phyloP scores from a whole-genome alignment of 2,329 filamentous ascomycete species.

The Cladosporium austrohemisphaericum region DNA sequence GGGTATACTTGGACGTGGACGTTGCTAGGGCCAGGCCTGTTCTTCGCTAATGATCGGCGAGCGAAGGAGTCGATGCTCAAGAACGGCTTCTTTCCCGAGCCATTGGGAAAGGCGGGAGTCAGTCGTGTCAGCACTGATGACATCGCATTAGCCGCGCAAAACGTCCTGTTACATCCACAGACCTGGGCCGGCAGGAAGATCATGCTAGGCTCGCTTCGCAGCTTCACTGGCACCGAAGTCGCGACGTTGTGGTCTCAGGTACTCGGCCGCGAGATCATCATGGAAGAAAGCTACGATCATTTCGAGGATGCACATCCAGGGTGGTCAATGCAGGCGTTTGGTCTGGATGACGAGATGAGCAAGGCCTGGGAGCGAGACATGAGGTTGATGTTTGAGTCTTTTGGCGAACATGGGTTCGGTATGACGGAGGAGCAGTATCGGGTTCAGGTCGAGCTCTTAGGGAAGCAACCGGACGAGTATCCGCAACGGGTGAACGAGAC shows the following conservation, averaged over 20 bases:
- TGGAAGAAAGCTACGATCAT: not conserved
- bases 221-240: constrained; percentile 13
- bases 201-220: constrained; percentile 16
- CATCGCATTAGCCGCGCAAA: constrained; percentile 15
- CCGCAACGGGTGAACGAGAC: constrained; percentile 15
- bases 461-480: constrained; percentile 17
- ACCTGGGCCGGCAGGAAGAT: constrained; percentile 18
- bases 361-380: constrained; percentile 19
- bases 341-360: constrained; percentile 3
- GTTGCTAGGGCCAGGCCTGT: constrained; percentile 18
- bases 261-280: constrained; percentile 12
- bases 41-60: constrained; percentile 18
- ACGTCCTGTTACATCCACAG: constrained; percentile 5
- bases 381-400: constrained; percentile 19
- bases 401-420: constrained; percentile 15
- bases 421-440: constrained; percentile 19
- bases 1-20: constrained; percentile 16
- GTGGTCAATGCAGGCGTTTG: constrained; percentile 1
- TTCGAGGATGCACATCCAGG: not conserved
- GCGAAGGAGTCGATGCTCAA: constrained; percentile 8
- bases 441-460: constrained; percentile 17
- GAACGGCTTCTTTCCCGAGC: constrained; percentile 16
- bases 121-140: constrained; percentile 16
- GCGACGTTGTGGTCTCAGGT: constrained; percentile 13
- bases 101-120: constrained; percentile 14